These are phyloP conservation scores for Hericium erinaceus DNA, from an alignment of 768 basidiomycete species.

Conservation along the genomic window DNA sequence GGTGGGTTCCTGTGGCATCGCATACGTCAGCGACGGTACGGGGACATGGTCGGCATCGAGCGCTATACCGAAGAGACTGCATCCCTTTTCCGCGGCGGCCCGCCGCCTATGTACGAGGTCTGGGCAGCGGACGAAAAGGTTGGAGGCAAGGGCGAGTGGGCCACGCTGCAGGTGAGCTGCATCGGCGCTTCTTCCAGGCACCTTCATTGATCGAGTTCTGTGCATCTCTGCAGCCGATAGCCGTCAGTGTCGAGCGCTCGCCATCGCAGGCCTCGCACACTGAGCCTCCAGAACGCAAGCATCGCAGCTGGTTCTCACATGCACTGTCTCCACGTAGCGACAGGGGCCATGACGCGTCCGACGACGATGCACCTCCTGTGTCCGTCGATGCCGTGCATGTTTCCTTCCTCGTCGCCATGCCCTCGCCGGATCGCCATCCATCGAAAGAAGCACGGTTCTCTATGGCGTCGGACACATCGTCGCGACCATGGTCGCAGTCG, in stretches of 20 bases:
- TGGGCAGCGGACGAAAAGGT: not conserved
- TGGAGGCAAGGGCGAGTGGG: not conserved
- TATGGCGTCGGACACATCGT: not conserved
- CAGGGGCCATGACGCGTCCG: not conserved
- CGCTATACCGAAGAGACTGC: conserved; percentile 1
- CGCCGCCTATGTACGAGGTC: not conserved
- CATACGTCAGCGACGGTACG: not conserved
- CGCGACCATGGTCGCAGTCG: not conserved
- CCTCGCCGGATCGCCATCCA: not conserved
- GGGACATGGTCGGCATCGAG: not conserved
- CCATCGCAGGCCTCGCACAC: not conserved
- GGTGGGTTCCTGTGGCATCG: conserved; percentile 4
- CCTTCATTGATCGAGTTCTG: not conserved
- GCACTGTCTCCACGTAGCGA: not conserved
- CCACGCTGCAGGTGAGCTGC: not conserved
- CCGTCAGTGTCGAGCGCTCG: not conserved
- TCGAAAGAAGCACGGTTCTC: not conserved
- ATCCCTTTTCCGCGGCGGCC: not conserved
- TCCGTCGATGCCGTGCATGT: not conserved
- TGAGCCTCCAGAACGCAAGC: not conserved
- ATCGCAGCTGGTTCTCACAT: not conserved
- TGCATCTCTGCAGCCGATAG: not conserved
- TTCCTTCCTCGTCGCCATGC: conserved; percentile 12
- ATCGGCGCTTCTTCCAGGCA: not conserved
- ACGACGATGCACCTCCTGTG: not conserved